A percentile compares a stretch with the other conserved stretches of the same genome.
phyloP scores from a whole-genome alignment of 352 stramenopile species.

The Phytopythium ostracodes region DNA sequence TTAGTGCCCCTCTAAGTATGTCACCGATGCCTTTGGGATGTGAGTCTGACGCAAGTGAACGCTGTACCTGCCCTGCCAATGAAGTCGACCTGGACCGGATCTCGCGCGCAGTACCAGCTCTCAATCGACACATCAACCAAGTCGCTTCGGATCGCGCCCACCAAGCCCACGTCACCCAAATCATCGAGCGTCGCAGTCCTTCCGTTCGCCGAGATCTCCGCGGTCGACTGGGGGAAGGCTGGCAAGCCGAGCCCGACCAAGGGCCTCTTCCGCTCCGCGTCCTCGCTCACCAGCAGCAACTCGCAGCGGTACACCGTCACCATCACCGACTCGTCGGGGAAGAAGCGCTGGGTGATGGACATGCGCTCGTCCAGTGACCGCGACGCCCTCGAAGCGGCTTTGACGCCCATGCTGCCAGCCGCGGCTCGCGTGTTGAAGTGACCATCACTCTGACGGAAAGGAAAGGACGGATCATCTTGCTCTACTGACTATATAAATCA shows the following conservation, averaged over 20 bases:
- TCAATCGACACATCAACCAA: slow-evolving; percentile 20
- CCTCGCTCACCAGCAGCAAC: slow-evolving; percentile 16
- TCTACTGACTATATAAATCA: neutral
- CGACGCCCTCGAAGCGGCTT: slow-evolving; percentile 17
- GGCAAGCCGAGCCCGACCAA: slow-evolving; percentile 8
- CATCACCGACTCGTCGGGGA: slow-evolving; percentile 11
- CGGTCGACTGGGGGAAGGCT: slow-evolving; percentile 24
- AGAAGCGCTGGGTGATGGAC: slow-evolving; percentile 37
- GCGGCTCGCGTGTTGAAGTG: slow-evolving; percentile 11
- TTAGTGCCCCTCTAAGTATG: neutral
- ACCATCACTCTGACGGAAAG: neutral
- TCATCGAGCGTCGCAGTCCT: slow-evolving; percentile 19
- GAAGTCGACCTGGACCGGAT: slow-evolving; percentile 42
- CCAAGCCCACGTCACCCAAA: slow-evolving; percentile 28
- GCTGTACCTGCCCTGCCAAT: neutral
- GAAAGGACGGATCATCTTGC: neutral
- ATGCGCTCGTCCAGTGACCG: slow-evolving; percentile 40
- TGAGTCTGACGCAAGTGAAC: neutral
- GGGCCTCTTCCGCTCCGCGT: slow-evolving; percentile 28
- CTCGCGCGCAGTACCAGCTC: slow-evolving; percentile 32
- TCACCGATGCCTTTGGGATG: neutral
- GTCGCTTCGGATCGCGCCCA: slow-evolving; percentile 20
- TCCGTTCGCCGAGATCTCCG: slow-evolving; percentile 30
- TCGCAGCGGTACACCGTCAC: slow-evolving; percentile 21
- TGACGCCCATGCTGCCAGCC: slow-evolving; percentile 14